phyloP scores from a whole-genome alignment of 1,139 yeast genomes.

The Pichia sp. region DNA sequence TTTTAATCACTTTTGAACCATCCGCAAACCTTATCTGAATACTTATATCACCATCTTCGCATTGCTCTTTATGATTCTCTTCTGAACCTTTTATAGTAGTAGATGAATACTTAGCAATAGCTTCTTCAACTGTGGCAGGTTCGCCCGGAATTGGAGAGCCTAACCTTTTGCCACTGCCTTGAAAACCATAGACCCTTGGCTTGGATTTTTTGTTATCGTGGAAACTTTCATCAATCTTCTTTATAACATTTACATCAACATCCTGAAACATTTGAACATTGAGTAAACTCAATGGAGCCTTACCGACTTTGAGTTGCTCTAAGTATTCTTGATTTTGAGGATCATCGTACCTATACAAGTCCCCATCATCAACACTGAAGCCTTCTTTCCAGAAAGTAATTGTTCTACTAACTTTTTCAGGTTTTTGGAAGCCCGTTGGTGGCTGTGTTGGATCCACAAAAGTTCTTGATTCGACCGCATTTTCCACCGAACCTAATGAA shows the following conservation, averaged over 20 bases:
- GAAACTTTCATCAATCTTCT: slow-evolving; percentile 76
- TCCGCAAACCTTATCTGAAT: slow-evolving; percentile 83
- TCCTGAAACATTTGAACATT: slow-evolving; percentile 87
- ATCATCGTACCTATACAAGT: slow-evolving; percentile 79
- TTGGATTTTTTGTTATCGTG: slow-evolving; percentile 56
- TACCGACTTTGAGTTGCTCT: slow-evolving; percentile 76
- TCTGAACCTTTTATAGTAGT: neutral
- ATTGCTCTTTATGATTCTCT: slow-evolving; percentile 14
- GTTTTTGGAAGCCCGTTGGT: slow-evolving; percentile 29
- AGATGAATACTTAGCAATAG: slow-evolving; percentile 9
- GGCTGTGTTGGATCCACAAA: slow-evolving; percentile 20
- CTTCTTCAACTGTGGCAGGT: slow-evolving; percentile 20
- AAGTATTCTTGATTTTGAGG: slow-evolving; percentile 74
- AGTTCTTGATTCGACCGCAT: slow-evolving; percentile 37
- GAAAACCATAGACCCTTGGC: slow-evolving; percentile 52
- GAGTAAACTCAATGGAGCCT: slow-evolving; percentile 83
- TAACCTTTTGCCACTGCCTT: slow-evolving; percentile 78
- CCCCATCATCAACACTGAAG: slow-evolving; percentile 89
- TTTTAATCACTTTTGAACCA: slow-evolving; percentile 63
- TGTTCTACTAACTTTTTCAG: slow-evolving; percentile 55
- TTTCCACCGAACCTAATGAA: slow-evolving; percentile 58
- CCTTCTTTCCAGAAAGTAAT: slow-evolving; percentile 97
- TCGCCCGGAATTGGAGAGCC: slow-evolving; percentile 90
- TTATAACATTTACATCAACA: slow-evolving; percentile 87
- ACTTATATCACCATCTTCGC: slow-evolving; percentile 52